Evolutionary conservation across 352 stramenopile genomes (phyloP), one percentile per base, ranked within the genome.

Genomic region (Phytophthora megakarya): DNA sequence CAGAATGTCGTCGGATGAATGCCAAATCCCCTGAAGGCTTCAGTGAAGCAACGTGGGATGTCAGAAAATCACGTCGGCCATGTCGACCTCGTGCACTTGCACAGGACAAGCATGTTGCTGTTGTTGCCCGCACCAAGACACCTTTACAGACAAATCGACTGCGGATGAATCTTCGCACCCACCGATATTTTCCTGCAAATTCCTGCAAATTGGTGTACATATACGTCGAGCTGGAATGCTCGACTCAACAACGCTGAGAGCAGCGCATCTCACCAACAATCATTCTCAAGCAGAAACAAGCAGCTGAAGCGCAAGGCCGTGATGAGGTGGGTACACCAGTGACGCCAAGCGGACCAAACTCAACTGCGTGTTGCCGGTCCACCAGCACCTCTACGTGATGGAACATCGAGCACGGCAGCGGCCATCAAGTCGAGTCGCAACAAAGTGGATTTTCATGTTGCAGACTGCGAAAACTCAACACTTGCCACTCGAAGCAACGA

Each of bases 101-200:
- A 46, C 19, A 35, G 30, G 10, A 35, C n/a, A n/a, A n/a, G n/a
- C n/a, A n/a, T n/a, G n/a, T n/a, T n/a, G 30, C 8, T 35, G 30
- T 11, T 35, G 10, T 35, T 35, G 13, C 8, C 30, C 30, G 13
- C 3, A 32, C 9, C 26, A 32, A 32, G 3, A 35, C 32, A 18
- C 26, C 51, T 55, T 63, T 62, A 68, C 60, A 57, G 46, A 33
- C 45, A 44, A 51, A 62, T 51, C 43, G 25, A 13, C 10, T 15
- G 5, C 0, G 16, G 21, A 5, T 51, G 19, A 22, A 47, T 62
- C 45, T 40, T 52, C 13, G 30, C 18, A 40, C 9, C 26, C 16
- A 10, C n/a, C n/a, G n/a, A n/a, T n/a, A n/a, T n/a, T n/a, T n/a
- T n/a, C n/a, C n/a, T n/a, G n/a, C n/a, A n/a, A n/a, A n/a, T n/a